Conservation (phyloP, 768 basidiomycete genomes). For the Crassisporium funariophilum region DNA sequence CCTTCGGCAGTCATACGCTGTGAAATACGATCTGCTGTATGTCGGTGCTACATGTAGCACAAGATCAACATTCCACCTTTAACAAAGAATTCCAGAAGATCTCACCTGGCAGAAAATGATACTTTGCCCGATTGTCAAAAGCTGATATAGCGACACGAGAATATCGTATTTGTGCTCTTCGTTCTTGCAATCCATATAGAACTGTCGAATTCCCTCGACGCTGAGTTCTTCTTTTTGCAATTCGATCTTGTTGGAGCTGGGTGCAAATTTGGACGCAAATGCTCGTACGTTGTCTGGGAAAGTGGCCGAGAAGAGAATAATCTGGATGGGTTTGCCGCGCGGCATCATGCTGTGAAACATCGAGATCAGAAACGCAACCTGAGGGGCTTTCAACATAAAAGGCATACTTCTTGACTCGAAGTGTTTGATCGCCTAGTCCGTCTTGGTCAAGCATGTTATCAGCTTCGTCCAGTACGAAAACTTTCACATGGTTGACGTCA, state of each 20-base stretch:
- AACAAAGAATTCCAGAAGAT: slow-evolving; percentile 8
- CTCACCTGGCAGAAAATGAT: slow-evolving; percentile 96
- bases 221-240: slow-evolving; percentile 92
- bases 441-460: slow-evolving; percentile 99
- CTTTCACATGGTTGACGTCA: slow-evolving; percentile 79
- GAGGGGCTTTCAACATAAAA: neutral
- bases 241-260: slow-evolving; percentile 94
- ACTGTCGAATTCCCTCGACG: slow-evolving; percentile 93
- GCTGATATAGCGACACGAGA: slow-evolving; percentile 83
- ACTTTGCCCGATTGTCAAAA: slow-evolving; percentile 95
- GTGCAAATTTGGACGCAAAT: slow-evolving; percentile 94
- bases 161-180: slow-evolving; percentile 97
- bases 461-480: slow-evolving; percentile 96
- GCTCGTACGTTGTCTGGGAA: slow-evolving; percentile 91
- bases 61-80: neutral
- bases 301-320: slow-evolving; percentile 97
- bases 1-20: slow-evolving; percentile 90
- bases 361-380: neutral
- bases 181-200: slow-evolving; percentile 94
- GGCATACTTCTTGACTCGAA: slow-evolving; percentile 89
- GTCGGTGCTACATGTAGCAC: slow-evolving; percentile 61
- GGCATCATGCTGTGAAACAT: slow-evolving; percentile 56
- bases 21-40: slow-evolving; percentile 91
- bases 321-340: slow-evolving; percentile 60
- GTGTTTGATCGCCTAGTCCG: slow-evolving; percentile 90